Evolutionary conservation across 345 rosid species (phyloP), one percentile per base, ranked within the genome.

Genomic region (Lagerstroemia speciosa): DNA sequence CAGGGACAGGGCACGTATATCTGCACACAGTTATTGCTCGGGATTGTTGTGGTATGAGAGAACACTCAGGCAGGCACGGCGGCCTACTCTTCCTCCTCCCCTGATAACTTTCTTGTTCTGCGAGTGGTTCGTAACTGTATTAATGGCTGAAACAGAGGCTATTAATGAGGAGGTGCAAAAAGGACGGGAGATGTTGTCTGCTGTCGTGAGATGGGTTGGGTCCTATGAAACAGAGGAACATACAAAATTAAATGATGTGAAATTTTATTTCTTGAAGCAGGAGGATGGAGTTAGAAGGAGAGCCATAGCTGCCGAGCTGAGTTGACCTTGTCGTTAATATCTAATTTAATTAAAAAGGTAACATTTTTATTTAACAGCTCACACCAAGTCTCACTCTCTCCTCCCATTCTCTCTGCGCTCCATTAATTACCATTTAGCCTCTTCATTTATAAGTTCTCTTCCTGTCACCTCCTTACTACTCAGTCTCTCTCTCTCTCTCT

Each of bases 121-220:
- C n/a, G 38, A 36, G 0, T 36, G 38, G 8, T 36, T 36, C 8
- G 38, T 36, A 36, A 9, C 40, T 33, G 65, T 24, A 29, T 66
- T 66, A 22, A 66, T 24, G 31, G 68, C 68, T n/a, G 55, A 38
- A 66, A 66, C 68, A 45, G 68, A 66, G 68, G 68, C 55, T 43
- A 66, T 41, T 40, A 29, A 66, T 29, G 41, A 66, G 55, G 50
- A 24, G 29, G 60, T 24, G 26, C 30, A 12, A 53, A 53, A 53
- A 29, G 10, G 60, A 53, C 17, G 24, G 55, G 24, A 22, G 26
- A 12, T 57, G 62, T 6, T 57, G 62, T 27, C 26, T 24, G 0
- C 62, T 26, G 41, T 24, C 17, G 62, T 9, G 53, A 48, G 53
- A 16, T 48, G 63, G 63, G 53, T 48, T 48, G 63, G 63, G 20